These are phyloP conservation scores for Candida corydali DNA, from an alignment of 805 yeast species.

Conservation along the genomic window DNA sequence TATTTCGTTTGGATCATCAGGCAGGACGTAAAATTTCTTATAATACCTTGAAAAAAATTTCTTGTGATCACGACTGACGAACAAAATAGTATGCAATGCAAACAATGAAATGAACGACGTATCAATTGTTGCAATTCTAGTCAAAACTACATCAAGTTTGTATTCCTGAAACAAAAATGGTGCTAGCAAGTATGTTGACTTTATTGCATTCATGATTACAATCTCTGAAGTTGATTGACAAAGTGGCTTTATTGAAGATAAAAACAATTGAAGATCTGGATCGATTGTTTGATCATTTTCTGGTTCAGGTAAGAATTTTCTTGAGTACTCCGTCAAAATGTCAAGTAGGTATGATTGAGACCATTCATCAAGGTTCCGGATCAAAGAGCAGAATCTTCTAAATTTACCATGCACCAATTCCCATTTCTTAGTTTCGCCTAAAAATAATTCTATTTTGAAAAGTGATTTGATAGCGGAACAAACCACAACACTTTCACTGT, in stretches of 20 bases:
- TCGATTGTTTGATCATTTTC: conserved; percentile 40
- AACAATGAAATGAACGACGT: conserved; percentile 18
- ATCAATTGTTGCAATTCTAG: conserved; percentile 33
- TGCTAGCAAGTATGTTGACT: conserved; percentile 54
- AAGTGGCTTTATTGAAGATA: conserved; percentile 44
- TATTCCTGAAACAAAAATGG: conserved; percentile 48
- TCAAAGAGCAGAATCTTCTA: conserved; percentile 49
- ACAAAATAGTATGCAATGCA: conserved; percentile 46
- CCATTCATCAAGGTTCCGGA: conserved; percentile 66
- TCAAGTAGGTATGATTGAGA: conserved; percentile 58
- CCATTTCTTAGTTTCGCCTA: conserved; percentile 37
- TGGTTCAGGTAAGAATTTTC: conserved; percentile 58
- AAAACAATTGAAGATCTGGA: conserved; percentile 54
- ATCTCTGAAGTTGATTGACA: conserved; percentile 51
- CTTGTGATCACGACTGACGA: conserved; percentile 32
- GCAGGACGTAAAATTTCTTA: conserved; percentile 51
- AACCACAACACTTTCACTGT: conserved; percentile 62
- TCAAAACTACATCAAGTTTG: conserved; percentile 48
- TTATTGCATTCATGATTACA: conserved; percentile 58
- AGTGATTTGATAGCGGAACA: conserved; percentile 62
- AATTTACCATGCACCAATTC: conserved; percentile 70
- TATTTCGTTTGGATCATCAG: conserved; percentile 44
- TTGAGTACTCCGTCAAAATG: conserved; percentile 61
- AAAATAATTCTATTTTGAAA: conserved; percentile 44
- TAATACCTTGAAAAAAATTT: conserved; percentile 29